phyloP scores from a whole-genome alignment of 805 yeast species.

The Barnettozyma vustinii region DNA sequence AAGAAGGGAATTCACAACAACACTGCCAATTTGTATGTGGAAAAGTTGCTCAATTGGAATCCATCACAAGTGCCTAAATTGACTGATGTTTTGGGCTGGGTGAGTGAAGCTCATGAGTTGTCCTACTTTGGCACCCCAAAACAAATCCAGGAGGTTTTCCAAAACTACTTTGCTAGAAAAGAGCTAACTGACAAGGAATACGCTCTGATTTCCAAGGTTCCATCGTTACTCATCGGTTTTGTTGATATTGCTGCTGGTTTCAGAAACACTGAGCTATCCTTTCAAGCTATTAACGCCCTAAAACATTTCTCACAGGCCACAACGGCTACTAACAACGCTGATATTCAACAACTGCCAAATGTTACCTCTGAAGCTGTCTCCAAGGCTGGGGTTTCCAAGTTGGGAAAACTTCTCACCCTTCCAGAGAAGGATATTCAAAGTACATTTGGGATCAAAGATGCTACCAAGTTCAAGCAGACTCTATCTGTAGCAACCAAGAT shows the following conservation, averaged over 20 bases:
- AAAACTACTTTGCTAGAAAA: constrained; percentile 54
- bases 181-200: constrained; percentile 35
- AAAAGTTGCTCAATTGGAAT: constrained; percentile 64
- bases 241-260: constrained; percentile 79
- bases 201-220: constrained; percentile 56
- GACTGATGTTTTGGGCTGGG: constrained; percentile 49
- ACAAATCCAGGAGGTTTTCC: constrained; percentile 46
- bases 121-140: constrained; percentile 37
- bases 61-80: constrained; percentile 61
- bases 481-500: constrained; percentile 54
- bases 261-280: constrained; percentile 62
- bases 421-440: constrained; percentile 49
- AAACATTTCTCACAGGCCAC: constrained; percentile 76
- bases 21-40: constrained; percentile 77
- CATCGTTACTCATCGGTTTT: constrained; percentile 62
- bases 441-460: constrained; percentile 46
- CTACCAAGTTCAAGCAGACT: constrained; percentile 40
- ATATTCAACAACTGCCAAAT: constrained; percentile 76
- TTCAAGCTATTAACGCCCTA: constrained; percentile 57
- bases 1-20: constrained; percentile 75
- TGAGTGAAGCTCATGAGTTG: constrained; percentile 67
- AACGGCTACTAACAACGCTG: constrained; percentile 47
- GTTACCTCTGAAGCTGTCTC: constrained; percentile 45
- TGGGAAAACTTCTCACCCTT: constrained; percentile 65
- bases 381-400: constrained; percentile 43